phyloP scores from a whole-genome alignment of 2,329 filamentous ascomycete genomes.

The Talaromyces sp. region DNA sequence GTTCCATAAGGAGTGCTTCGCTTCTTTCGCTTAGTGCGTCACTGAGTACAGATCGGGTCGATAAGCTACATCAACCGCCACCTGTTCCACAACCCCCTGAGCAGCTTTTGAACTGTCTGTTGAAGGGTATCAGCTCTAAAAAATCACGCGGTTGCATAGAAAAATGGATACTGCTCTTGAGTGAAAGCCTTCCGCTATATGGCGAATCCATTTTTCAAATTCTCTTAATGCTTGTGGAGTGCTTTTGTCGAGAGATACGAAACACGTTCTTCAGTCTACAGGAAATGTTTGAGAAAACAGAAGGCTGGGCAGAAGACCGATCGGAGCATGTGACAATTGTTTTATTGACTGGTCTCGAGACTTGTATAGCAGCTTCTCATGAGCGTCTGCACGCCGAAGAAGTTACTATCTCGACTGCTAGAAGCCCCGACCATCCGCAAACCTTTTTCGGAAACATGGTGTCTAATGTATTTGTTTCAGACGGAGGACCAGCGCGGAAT shows the following conservation, averaged over 20 bases:
- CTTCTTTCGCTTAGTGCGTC: constrained; percentile 33
- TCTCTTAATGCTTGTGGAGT: constrained; percentile 84
- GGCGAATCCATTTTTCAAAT: constrained; percentile 83
- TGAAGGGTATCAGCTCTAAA: constrained; percentile 71
- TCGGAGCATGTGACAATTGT: constrained; percentile 64
- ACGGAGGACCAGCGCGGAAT: constrained; percentile 71
- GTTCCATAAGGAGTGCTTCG: constrained; percentile 39
- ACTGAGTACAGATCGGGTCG: constrained; percentile 43
- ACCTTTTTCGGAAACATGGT: constrained; percentile 94
- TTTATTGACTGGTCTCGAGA: constrained; percentile 90
- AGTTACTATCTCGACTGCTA: constrained; percentile 62
- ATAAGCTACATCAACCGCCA: constrained; percentile 34
- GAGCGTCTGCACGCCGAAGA: constrained; percentile 77
- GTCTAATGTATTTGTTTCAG: constrained; percentile 80
- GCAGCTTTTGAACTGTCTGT: constrained; percentile 73
- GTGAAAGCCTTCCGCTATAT: constrained; percentile 79
- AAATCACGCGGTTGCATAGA: constrained; percentile 76
- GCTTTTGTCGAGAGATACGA: constrained; percentile 74
- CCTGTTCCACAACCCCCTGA: constrained; percentile 52
- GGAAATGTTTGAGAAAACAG: constrained; percentile 40
- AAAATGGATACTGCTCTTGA: constrained; percentile 84
- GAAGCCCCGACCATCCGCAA: constrained; percentile 77
- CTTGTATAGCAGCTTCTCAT: constrained; percentile 81
- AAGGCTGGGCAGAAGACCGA: constrained; percentile 41
- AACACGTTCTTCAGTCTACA: constrained; percentile 69